These are phyloP conservation scores for Gynostemma pentaphyllum DNA, from an alignment of 306 rosid species.

Conservation along the genomic window DNA sequence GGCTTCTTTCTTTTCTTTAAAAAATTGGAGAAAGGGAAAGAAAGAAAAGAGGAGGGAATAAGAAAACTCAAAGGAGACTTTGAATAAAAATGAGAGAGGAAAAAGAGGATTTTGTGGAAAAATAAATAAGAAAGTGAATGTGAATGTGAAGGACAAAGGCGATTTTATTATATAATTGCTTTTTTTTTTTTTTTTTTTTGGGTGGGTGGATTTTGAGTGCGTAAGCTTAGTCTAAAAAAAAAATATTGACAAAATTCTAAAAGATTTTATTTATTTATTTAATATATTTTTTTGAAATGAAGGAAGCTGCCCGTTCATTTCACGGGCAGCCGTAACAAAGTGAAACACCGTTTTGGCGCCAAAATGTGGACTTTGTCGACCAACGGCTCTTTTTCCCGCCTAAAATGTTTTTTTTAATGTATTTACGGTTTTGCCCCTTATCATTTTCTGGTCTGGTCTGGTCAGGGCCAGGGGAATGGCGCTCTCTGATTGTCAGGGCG, in stretches of 20 bases:
- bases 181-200: neutral
- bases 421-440: conserved; percentile 6
- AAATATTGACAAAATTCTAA: neutral
- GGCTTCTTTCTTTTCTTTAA: no score
- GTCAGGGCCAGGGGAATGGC: conserved; percentile 28
- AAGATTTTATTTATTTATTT: no score
- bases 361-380: conserved; percentile 24
- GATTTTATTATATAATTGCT: neutral
- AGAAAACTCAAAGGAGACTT: conserved; percentile 22
- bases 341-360: conserved; percentile 27
- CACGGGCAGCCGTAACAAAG: conserved; percentile 63
- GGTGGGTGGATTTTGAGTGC: neutral
- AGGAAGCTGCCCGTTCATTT: conserved; percentile 45
- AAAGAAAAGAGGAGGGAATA: conserved; percentile 19
- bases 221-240: conserved; percentile 10
- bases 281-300: no score
- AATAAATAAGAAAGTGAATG: conserved; percentile 9
- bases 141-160: conserved; percentile 8
- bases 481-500: conserved; percentile 22
- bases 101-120: conserved; percentile 13
- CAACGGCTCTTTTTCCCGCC: conserved; percentile 99
- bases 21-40: conserved; percentile 6
- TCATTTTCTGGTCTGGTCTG: no score
- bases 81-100: conserved; percentile 12
- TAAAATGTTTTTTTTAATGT: conserved; percentile 15